Conservation (phyloP, 768 basidiomycete species). For the Macrolepiota dolichaula region DNA sequence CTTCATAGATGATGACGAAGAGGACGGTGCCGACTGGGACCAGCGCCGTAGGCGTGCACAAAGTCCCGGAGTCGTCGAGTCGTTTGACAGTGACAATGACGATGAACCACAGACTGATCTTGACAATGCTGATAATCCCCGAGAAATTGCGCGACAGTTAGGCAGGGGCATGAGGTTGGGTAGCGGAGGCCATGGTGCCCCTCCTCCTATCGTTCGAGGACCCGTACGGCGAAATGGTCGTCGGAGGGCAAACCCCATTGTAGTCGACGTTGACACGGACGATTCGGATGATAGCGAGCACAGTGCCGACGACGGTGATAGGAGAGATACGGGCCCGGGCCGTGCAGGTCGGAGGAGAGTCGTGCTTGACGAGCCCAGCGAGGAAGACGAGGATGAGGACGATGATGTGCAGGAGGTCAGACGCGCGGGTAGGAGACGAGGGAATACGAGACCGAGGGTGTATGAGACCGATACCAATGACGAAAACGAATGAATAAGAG, state of each 20-base stretch:
- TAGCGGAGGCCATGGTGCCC: not conserved
- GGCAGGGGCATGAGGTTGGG: slow-evolving; percentile 12
- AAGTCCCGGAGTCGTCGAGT: no score
- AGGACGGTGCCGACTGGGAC: slow-evolving; percentile 36
- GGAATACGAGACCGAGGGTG: not conserved
- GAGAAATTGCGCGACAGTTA: slow-evolving; percentile 25
- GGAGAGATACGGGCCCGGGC: not conserved
- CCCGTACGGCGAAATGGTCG: not conserved
- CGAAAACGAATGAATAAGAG: not conserved
- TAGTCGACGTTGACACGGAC: not conserved
- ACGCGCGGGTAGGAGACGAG: not conserved
- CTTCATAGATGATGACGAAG: slow-evolving; percentile 9
- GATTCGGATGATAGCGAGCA: not conserved
- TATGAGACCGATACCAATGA: not conserved
- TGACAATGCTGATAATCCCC: slow-evolving; percentile 46
- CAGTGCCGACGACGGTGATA: not conserved
- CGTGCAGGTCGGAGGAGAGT: slow-evolving; percentile 44
- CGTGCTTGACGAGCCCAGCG: slow-evolving; percentile 30
- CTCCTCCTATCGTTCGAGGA: not conserved
- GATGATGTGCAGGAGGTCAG: slow-evolving; percentile 42
- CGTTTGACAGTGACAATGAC: slow-evolving; percentile 40
- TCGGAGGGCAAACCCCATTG: not conserved
- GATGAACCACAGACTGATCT: not conserved
- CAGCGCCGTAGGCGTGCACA: not conserved
- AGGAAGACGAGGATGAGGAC: slow-evolving; percentile 21